These are phyloP conservation scores for Fusarium sp. DNA, from an alignment of 2,329 filamentous ascomycete genomes.

Conservation along the genomic window DNA sequence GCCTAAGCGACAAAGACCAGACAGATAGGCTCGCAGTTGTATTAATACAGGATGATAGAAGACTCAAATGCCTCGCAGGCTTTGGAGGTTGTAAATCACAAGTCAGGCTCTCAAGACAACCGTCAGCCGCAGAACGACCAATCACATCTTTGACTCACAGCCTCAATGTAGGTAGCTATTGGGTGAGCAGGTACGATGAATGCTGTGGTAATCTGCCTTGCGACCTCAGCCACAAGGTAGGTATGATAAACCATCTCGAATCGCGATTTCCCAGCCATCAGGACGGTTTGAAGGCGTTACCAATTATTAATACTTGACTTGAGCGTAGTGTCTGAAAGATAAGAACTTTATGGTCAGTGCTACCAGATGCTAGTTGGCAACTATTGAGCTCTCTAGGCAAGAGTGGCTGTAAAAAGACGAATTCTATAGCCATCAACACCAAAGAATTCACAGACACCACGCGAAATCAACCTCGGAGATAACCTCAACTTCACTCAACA, in stretches of 20 bases:
- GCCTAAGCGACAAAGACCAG: no score
- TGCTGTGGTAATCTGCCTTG: not conserved
- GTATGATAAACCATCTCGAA: no score
- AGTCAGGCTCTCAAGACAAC: conserved; percentile 2
- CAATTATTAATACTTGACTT: not conserved
- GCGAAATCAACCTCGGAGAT: not conserved
- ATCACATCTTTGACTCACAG: conserved; percentile 8
- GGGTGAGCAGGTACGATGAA: not conserved
- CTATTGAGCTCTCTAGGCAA: no score
- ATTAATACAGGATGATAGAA: not conserved
- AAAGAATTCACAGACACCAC: not conserved
- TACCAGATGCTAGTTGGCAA: no score
- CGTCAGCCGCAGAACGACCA: not conserved
- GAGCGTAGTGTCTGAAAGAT: no score
- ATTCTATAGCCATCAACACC: not conserved
- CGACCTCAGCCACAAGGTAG: not conserved
- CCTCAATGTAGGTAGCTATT: not conserved
- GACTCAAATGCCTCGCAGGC: rapidly evolving
- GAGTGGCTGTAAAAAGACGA: rapidly evolving
- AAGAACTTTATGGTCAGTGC: no score
- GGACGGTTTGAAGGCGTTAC: no score
- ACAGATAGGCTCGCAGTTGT: not conserved
- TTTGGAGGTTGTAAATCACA: not conserved
- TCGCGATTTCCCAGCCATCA: no score
- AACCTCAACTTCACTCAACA: not conserved